phyloP scores from a whole-genome alignment of 441 rosid species.

The Mallotus japonicus region DNA sequence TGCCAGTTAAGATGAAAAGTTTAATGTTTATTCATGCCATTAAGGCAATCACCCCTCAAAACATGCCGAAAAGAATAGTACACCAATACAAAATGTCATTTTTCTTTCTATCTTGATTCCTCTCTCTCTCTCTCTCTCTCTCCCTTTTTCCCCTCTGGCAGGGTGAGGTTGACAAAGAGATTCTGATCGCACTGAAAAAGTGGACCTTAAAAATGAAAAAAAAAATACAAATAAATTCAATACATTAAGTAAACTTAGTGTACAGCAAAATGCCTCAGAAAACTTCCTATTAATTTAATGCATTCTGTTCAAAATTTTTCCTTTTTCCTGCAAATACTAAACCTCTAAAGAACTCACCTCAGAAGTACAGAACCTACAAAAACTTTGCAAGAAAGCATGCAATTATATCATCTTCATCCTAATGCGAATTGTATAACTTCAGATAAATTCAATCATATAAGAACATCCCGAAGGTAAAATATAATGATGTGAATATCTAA shows the following conservation, averaged over 20 bases:
- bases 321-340: neutral
- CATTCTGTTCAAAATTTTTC: neutral
- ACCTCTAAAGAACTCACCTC: neutral
- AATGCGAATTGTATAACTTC: neutral
- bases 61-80: neutral
- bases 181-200: neutral
- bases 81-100: neutral
- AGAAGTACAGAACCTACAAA: too few species aligned
- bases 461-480: neutral
- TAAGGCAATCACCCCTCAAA: neutral
- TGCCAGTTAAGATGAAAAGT: constrained; percentile 27
- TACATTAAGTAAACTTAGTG: neutral
- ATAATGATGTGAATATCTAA: neutral
- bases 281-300: neutral
- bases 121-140: neutral
- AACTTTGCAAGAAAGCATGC: neutral
- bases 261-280: neutral
- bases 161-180: neutral
- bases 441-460: neutral
- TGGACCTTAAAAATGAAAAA: too few species aligned
- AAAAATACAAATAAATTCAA: neutral
- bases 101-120: neutral
- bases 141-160: neutral
- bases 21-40: neutral
- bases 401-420: neutral